Evolutionary conservation across 805 yeast genomes (phyloP), one percentile per base, ranked within the genome.

Genomic region (Jamesozyma piceae): DNA sequence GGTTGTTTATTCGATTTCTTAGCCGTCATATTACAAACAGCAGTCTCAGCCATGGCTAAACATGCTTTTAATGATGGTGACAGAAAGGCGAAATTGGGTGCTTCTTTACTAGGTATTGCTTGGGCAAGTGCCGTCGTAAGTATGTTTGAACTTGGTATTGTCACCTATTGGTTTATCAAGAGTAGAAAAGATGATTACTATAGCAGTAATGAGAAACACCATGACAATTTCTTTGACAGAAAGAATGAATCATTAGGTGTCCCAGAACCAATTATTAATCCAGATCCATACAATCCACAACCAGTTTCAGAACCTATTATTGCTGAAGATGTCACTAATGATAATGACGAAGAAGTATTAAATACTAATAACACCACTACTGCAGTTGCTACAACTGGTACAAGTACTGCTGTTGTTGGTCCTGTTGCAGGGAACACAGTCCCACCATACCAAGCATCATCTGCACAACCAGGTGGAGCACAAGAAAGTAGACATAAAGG

Each of bases 11-110:
- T 78, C 58, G 64, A 68, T 46, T 66, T 75, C 31, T 80, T 80
- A 39, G 85, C 82, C 42, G 81, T 82, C 36, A 67, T 84, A 11
- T 67, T 81, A 57, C 75, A 78, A 60, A 86, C 95, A 28, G 92
- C 95, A 2, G 83, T 75, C 35, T 63, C 73, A 47, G 95, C 82
- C n/a, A 58, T 83, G 67, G 92, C 85, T 37, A 80, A 72, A 59
- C 70, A 77, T 53, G 80, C 82, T 22, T 89, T 89, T 73, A 56
- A 62, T 32, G 58, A 66, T 46, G 73, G 62, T 24, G 71, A 66
- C 35, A 55, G 68, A 48, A 44, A 50, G 14, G 70, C 78, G 34
- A 66, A 71, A 42, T 49, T 82, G 44, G 85, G 87, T 47, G 69
- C 76, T 27, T 64, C 74, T 37, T 62, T 74, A 54, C 60, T 78